Conservation (phyloP, 805 yeast species). For the Saccharomycopsis selenospora region DNA sequence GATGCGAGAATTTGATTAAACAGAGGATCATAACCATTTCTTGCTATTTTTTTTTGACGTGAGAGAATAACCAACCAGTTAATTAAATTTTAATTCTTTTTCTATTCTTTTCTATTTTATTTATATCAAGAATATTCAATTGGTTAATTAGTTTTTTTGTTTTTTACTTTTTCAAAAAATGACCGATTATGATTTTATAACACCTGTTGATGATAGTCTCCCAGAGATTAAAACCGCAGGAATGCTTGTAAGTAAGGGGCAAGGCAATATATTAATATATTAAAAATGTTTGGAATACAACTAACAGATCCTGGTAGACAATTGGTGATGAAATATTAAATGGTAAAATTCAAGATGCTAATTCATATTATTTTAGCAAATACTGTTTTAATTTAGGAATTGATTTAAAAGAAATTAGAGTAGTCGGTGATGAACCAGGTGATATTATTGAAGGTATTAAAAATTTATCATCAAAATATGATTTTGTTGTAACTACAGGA, state of each 20-base stretch:
- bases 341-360: constrained; percentile 77
- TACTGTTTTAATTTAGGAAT: constrained; percentile 63
- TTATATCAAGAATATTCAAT: too few relatives aligned
- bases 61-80: too few relatives aligned
- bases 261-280: background rate
- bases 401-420: constrained; percentile 56
- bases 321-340: constrained; percentile 88
- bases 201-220: constrained; percentile 1
- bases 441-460: constrained; percentile 53
- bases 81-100: too few relatives aligned
- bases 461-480: constrained; percentile 42
- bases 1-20: too few relatives aligned
- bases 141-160: too few relatives aligned
- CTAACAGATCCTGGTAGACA: constrained; percentile 27
- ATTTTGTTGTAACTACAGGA: constrained; percentile 56
- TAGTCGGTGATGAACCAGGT: constrained; percentile 67
- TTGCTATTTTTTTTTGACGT: too few relatives aligned
- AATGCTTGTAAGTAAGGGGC: constrained; percentile 3
- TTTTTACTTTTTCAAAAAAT: too few relatives aligned
- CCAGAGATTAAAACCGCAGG: constrained; percentile 9
- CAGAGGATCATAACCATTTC: too few relatives aligned
- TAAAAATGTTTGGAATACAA: background rate
- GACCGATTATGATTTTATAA: background rate
- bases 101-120: too few relatives aligned
- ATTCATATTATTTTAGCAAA: constrained; percentile 64